phyloP scores from a whole-genome alignment of 2,329 filamentous ascomycete species.

The Scedosporium dehoogii region DNA sequence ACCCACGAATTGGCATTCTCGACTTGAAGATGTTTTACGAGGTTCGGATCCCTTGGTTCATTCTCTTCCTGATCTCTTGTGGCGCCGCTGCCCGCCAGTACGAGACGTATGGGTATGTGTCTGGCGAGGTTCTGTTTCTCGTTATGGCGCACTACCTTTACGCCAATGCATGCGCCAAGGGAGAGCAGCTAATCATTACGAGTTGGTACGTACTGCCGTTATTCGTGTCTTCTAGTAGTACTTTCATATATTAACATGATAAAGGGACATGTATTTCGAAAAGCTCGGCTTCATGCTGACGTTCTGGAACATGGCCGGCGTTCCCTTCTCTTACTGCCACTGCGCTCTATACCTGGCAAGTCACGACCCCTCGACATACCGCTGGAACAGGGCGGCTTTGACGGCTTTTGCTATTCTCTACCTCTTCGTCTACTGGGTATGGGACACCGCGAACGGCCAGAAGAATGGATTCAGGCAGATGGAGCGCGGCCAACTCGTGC shows the following conservation, averaged over 20 bases:
- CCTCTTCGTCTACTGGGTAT: conserved; percentile 78
- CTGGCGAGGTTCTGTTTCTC: conserved; percentile 71
- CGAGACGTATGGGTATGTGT: conserved; percentile 76
- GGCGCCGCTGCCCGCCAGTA: conserved; percentile 74
- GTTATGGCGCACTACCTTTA: conserved; percentile 87
- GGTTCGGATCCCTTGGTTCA: conserved; percentile 86
- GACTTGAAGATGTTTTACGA: conserved; percentile 98
- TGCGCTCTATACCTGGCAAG: conserved; percentile 84
- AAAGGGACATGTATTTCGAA: conserved; percentile 84
- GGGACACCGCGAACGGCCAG: conserved; percentile 86
- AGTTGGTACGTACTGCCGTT: conserved; percentile 69
- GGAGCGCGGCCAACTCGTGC: conserved; percentile 60
- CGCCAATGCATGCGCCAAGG: conserved; percentile 85
- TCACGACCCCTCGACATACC: conserved; percentile 67
- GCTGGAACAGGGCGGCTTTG: conserved; percentile 62
- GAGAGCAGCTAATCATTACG: conserved; percentile 79
- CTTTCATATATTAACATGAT: conserved; percentile 65
- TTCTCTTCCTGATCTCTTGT: conserved; percentile 68
- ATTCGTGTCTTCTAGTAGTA: conserved; percentile 85
- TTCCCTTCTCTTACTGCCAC: conserved; percentile 87
- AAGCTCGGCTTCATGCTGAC: conserved; percentile 97
- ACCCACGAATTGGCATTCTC: conserved; percentile 74
- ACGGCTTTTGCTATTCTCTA: conserved; percentile 58
- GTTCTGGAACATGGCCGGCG: conserved; percentile 92
- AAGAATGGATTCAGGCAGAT: conserved; percentile 84